These are phyloP conservation scores for Dactylellina cionopaga DNA, from an alignment of 2,329 filamentous ascomycete species.

Conservation along the genomic window DNA sequence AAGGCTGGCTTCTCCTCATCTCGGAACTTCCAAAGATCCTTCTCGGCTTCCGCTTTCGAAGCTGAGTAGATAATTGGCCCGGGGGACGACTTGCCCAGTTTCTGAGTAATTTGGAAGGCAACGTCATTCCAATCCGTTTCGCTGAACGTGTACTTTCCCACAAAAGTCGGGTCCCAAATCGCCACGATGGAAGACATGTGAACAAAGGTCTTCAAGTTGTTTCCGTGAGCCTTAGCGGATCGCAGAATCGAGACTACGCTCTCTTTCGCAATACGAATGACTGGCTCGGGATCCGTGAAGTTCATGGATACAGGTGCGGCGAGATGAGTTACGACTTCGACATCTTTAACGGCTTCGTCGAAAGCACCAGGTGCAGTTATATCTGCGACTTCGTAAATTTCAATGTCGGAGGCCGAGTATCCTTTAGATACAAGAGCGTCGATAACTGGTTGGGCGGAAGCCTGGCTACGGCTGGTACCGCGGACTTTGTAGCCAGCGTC, in stretches of 20 bases:
- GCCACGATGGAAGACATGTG: constrained; percentile 66
- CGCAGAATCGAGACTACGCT: constrained; percentile 75
- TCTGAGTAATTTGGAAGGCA: constrained; percentile 28
- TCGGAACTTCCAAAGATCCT: constrained; percentile 72
- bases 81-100: constrained; percentile 49
- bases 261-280: constrained; percentile 69
- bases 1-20: constrained; percentile 61
- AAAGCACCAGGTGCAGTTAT: constrained; percentile 78
- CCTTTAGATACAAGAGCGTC: constrained; percentile 31
- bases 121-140: constrained; percentile 64
- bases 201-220: constrained; percentile 75
- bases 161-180: constrained; percentile 60
- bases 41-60: constrained; percentile 74
- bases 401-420: constrained; percentile 29
- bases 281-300: constrained; percentile 50
- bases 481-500: constrained; percentile 63
- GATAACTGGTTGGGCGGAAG: constrained; percentile 40
- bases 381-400: constrained; percentile 71
- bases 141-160: constrained; percentile 29
- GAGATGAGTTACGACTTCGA: constrained; percentile 38
- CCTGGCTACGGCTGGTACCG: constrained; percentile 64
- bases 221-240: constrained; percentile 70
- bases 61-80: constrained; percentile 61
- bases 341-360: constrained; percentile 64
- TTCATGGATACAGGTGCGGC: constrained; percentile 63